Evolutionary conservation across 345 rosid genomes (phyloP).

Genomic region (Citrus mangshanensis): DNA sequence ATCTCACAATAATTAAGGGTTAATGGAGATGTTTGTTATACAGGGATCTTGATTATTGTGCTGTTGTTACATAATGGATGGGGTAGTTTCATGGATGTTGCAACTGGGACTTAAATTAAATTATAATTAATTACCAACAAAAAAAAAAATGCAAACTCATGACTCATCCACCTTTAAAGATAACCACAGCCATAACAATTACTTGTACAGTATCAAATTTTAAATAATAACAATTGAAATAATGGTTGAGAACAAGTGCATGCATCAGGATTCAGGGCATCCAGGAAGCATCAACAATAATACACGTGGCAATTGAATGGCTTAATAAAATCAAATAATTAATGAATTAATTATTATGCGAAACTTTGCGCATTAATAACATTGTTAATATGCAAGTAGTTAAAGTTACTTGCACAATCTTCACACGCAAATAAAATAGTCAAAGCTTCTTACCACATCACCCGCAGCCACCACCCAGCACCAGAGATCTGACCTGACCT

Average conservation of each 20-base stretch:
- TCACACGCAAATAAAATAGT: slow-evolving; percentile 29
- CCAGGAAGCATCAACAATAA: not conserved
- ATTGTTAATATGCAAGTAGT: not conserved
- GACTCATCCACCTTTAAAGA: not conserved
- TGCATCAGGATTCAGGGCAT: not conserved
- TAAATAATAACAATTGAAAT: not conserved
- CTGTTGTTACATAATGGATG: not conserved
- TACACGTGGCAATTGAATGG: not conserved
- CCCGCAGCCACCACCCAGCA: slow-evolving; percentile 5
- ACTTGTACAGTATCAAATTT: no score
- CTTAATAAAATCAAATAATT: not conserved
- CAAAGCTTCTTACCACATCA: slow-evolving; percentile 33
- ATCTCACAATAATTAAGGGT: not conserved
- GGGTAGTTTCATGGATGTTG: not conserved
- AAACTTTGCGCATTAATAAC: no score
- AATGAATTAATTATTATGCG: not conserved
- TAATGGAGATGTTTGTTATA: not conserved
- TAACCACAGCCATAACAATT: not conserved
- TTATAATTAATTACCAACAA: not conserved
- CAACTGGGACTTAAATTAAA: not conserved
- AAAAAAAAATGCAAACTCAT: not conserved
- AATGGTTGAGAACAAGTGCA: not conserved
- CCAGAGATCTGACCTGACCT: slow-evolving; percentile 40
- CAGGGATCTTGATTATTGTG: not conserved
- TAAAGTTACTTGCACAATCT: slow-evolving; percentile 24